Evolutionary conservation across 202 grass and related monocot genomes (phyloP).

Genomic region (Panicum virgatum): DNA sequence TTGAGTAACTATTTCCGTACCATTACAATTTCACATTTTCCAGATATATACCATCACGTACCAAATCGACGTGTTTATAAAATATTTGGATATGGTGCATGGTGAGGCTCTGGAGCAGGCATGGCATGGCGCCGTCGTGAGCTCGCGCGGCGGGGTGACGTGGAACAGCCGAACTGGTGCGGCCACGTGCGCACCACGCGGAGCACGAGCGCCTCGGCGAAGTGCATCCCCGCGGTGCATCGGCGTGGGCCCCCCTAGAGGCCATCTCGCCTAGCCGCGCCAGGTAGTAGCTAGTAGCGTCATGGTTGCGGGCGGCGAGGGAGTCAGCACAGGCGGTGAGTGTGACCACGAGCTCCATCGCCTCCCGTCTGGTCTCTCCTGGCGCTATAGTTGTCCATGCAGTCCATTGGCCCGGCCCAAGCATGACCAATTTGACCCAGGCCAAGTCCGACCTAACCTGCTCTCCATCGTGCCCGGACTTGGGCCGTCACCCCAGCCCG

Average conservation of each 20-base stretch:
- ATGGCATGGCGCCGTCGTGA: conserved; percentile 60
- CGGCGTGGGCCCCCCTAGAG: conserved; percentile 57
- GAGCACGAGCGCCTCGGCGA: conserved; percentile 75
- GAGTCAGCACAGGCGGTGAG: conserved; percentile 71
- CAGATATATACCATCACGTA: no score
- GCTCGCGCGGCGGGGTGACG: conserved; percentile 54
- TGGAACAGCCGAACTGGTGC: conserved; percentile 67
- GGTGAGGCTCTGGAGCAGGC: conserved; percentile 81
- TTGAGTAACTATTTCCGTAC: no score
- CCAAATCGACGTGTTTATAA: no score
- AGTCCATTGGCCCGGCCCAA: no score
- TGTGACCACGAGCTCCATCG: conserved; percentile 64
- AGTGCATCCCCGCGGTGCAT: conserved; percentile 76
- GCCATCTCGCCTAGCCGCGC: conserved; percentile 67
- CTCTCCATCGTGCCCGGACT: no score
- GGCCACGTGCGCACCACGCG: conserved; percentile 68
- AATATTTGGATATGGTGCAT: no score
- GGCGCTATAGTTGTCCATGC: no score
- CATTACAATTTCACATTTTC: no score
- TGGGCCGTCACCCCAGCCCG: no score
- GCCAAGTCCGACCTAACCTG: no score
- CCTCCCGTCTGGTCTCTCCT: conserved; percentile 26
- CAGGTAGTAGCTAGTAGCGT: conserved; percentile 64
- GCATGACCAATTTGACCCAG: no score
- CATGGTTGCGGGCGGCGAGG: conserved; percentile 51